Evolutionary conservation across 192 early-diverging fungal genomes (phyloP), one percentile per base, ranked within the genome.

Genomic region (Thoreauomyces humboldtii): DNA sequence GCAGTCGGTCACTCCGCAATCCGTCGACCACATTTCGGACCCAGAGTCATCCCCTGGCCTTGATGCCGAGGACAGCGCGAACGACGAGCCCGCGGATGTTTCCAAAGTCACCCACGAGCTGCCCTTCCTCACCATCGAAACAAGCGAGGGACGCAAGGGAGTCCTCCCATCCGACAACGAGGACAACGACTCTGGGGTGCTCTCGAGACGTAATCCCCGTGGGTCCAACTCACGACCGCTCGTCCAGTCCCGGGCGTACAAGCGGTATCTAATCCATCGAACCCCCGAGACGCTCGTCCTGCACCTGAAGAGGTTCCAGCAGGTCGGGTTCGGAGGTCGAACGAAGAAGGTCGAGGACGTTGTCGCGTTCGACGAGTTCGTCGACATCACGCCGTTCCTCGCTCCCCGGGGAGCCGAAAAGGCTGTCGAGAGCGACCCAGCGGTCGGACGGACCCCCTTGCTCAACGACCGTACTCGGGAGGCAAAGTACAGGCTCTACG

Each of bases 231-330:
- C n/a, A 46, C 57, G 41, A 22, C 68, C 58, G 19, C 57, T 44
- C 0, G 56, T 72, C 5, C 47, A 67, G 12, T 59, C 61, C 6
- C 63, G 55, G 1, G 78, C 75, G 7, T 71, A 61, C 47, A 81
- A 81, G 46, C 73, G 80, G 6, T 81, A 72, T 37, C 46, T 81
- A 21, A 43, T 81, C 7, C 74, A 81, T 57, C 32, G 7, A 15
- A 28, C 61, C n/a, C 80, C 80, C 7, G 25, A 71, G 19, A 50
- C 65, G 19, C 63, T 81, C 11, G 80, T 77, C 24, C 11, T 81
- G 19, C 71, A 78, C 27, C 58, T 81, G 28, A 81, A 81, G 53
- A 70, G 80, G 24, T 81, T 81, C 51, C 43, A 67, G 54, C 68
- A 67, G 12, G 41, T 72, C 17, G 62, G 65, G 7, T 44, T 53